phyloP scores from a whole-genome alignment of 176 grass and related monocot genomes.

The Areca catechu region DNA sequence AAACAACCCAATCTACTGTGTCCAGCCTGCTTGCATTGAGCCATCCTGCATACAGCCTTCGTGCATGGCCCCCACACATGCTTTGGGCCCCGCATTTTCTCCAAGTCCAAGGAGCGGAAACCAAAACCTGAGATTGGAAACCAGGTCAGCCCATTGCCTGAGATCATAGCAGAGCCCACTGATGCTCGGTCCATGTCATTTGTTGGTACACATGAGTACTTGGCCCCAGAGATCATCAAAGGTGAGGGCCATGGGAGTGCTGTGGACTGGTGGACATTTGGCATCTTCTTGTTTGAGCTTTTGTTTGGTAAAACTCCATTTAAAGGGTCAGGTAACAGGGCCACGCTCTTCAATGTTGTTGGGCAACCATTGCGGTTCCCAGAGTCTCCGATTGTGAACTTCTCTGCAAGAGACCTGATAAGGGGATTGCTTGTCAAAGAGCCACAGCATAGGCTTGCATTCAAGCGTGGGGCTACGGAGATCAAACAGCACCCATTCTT shows the following conservation, averaged over 20 bases:
- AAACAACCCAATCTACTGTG: slow-evolving; percentile 66
- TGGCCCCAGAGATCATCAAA: slow-evolving; percentile 86
- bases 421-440: slow-evolving; percentile 68
- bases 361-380: slow-evolving; percentile 62
- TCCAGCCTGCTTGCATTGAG: slow-evolving; percentile 70
- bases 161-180: slow-evolving; percentile 78
- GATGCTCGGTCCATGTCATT: slow-evolving; percentile 90
- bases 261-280: slow-evolving; percentile 82
- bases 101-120: slow-evolving; percentile 44
- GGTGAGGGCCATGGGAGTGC: slow-evolving; percentile 72
- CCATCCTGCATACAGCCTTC: slow-evolving; percentile 86
- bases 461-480: slow-evolving; percentile 61
- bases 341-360: slow-evolving; percentile 72
- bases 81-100: slow-evolving; percentile 75
- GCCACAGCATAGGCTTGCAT: slow-evolving; percentile 57
- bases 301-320: slow-evolving; percentile 70
- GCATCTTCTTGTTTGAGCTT: slow-evolving; percentile 75
- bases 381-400: slow-evolving; percentile 52
- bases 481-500: slow-evolving; percentile 77
- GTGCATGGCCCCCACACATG: slow-evolving; percentile 75
- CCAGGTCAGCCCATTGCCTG: slow-evolving; percentile 61
- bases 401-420: slow-evolving; percentile 61
- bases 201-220: slow-evolving; percentile 89
- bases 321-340: slow-evolving; percentile 72
- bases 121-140: slow-evolving; percentile 43